Conservation (phyloP, 495 filamentous ascomycete species). For the Podospora anserina region DNA sequence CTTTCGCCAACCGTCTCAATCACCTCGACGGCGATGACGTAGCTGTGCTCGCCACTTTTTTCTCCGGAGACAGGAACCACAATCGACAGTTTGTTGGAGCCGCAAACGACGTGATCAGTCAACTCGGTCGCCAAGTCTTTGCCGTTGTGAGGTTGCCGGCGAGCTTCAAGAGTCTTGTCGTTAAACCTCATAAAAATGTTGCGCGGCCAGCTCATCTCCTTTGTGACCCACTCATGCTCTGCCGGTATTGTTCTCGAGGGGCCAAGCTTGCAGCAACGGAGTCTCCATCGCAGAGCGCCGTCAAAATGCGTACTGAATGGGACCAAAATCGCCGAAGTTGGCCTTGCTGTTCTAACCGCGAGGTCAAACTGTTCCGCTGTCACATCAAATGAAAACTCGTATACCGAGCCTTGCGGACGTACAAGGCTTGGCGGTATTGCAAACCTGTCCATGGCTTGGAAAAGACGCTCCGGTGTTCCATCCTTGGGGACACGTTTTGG, state of each 20-base stretch:
- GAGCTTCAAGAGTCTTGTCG: constrained; percentile 50
- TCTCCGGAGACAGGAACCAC: constrained; percentile 44
- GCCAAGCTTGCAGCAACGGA: constrained; percentile 34
- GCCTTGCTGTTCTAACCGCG: constrained; percentile 18
- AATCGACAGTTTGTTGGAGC: constrained; percentile 58
- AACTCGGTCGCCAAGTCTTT: constrained; percentile 76
- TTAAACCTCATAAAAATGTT: constrained; percentile 71
- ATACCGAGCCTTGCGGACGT: constrained; percentile 25
- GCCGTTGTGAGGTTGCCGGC: constrained; percentile 63
- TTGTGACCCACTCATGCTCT: constrained; percentile 56
- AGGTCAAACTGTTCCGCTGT: constrained; percentile 31
- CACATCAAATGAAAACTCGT: constrained; percentile 37
- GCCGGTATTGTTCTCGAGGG: constrained; percentile 13
- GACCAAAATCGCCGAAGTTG: constrained; percentile 18
- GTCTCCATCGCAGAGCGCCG: constrained; percentile 41
- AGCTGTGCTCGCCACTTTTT: constrained; percentile 38
- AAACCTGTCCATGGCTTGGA: constrained; percentile 48
- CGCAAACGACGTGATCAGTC: constrained; percentile 50
- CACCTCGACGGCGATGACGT: constrained; percentile 61
- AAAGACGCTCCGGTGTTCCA: constrained; percentile 37
- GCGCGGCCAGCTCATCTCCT: constrained; percentile 68
- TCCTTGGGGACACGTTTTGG: constrained; percentile 43
- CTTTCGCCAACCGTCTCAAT: constrained; percentile 54
- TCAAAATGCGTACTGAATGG: constrained; percentile 35
- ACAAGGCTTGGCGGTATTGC: constrained; percentile 40